Conservation (phyloP, 164 flowering plant genomes). For the Vitis riparia region DNA sequence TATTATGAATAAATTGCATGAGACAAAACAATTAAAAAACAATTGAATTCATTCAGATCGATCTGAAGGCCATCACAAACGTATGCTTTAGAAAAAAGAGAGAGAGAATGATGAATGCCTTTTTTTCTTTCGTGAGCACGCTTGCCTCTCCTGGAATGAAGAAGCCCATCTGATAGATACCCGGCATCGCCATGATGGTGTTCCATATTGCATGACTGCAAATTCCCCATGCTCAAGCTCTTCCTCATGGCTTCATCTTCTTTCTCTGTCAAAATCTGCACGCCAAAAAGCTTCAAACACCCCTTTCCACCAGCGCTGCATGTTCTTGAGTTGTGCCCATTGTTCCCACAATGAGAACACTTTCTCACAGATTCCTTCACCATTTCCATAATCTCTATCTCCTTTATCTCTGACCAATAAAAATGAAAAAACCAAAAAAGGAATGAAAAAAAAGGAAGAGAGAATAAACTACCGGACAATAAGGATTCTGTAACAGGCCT, state of each 20-base stretch:
- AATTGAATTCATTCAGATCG: background rate
- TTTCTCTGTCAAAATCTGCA: background rate
- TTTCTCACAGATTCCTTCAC: constrained; percentile 26
- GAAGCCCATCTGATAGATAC: constrained; percentile 29
- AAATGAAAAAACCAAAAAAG: too few species aligned
- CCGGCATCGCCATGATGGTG: constrained; percentile 25
- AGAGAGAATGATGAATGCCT: constrained; percentile 12
- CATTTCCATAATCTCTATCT: constrained; percentile 8
- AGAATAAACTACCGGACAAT: too few species aligned
- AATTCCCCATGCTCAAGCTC: constrained; percentile 46
- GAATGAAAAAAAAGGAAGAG: too few species aligned
- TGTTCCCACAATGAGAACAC: constrained; percentile 45
- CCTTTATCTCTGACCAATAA: too few species aligned
- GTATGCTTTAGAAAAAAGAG: background rate
- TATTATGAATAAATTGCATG: too few species aligned
- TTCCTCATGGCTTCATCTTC: constrained; percentile 31
- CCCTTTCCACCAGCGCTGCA: constrained; percentile 23
- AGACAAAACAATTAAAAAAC: background rate
- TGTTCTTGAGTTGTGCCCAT: constrained; percentile 53
- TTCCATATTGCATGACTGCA: constrained; percentile 11
- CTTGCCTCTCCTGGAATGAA: constrained; percentile 17
- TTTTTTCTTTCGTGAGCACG: constrained; percentile 16
- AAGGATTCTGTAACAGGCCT: too few species aligned
- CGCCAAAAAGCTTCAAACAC: constrained; percentile 26
- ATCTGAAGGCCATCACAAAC: background rate